phyloP scores from a whole-genome alignment of 202 grass and related monocot species.

The Digitaria exilis region DNA sequence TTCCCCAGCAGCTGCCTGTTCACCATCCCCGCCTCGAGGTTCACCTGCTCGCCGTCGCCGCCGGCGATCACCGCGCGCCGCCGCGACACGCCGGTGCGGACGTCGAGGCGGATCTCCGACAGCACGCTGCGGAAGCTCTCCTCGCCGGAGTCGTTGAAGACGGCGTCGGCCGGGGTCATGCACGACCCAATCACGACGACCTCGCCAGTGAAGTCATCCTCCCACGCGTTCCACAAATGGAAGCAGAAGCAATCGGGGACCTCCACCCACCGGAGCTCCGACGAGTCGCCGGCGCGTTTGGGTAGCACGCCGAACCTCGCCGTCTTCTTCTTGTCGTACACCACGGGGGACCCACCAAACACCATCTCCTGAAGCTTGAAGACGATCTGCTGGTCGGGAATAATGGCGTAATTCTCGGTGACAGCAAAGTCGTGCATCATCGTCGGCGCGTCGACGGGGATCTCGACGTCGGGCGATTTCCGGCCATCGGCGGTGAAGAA shows the following conservation, averaged over 20 bases:
- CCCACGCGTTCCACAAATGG: conserved; percentile 95
- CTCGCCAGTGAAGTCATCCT: conserved; percentile 67
- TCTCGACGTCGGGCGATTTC: conserved; percentile 74
- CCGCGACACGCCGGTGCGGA: conserved; percentile 48
- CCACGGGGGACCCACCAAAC: conserved; percentile 72
- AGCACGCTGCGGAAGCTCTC: conserved; percentile 74
- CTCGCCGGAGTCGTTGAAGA: conserved; percentile 72
- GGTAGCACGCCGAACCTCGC: conserved; percentile 71
- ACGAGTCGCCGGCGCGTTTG: conserved; percentile 56
- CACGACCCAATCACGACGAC: conserved; percentile 89
- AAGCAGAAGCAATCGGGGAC: conserved; percentile 87
- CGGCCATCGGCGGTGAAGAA: conserved; percentile 63
- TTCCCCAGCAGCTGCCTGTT: conserved; percentile 65
- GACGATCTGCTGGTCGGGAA: conserved; percentile 92
- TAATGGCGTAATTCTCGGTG: conserved; percentile 71
- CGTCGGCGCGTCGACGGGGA: conserved; percentile 66
- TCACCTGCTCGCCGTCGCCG: conserved; percentile 53
- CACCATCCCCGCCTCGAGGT: conserved; percentile 98
- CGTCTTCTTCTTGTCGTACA: conserved; percentile 73
- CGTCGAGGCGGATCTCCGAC: conserved; percentile 74
- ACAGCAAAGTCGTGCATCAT: conserved; percentile 98
- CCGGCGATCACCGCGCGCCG: conserved; percentile 47
- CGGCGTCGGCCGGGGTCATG: conserved; percentile 89
- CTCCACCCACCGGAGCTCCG: conserved; percentile 67
- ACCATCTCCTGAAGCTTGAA: conserved; percentile 91